Evolutionary conservation across 176 grass and related monocot genomes (phyloP).

Genomic region (Chloris gayana): DNA sequence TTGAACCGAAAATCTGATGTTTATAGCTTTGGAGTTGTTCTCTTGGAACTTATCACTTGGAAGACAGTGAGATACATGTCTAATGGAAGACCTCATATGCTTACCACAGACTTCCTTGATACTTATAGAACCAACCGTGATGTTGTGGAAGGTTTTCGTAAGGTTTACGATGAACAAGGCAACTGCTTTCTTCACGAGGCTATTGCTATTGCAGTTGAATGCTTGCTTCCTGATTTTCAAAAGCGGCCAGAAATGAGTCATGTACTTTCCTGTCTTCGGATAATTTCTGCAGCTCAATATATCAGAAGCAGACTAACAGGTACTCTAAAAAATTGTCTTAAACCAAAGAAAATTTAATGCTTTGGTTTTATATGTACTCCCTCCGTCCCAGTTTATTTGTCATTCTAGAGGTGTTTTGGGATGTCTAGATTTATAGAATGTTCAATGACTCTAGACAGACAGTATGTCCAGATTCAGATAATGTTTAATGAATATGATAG

Average conservation of each 20-base stretch:
- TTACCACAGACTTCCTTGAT: background rate
- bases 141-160: background rate
- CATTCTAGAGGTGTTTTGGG: no score
- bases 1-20: background rate
- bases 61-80: constrained; percentile 3
- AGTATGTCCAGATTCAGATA: no score
- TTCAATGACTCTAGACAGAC: no score
- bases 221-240: background rate
- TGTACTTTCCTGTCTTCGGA: background rate
- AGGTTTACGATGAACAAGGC: background rate
- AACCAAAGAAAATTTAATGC: background rate
- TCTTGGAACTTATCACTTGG: constrained; percentile 22
- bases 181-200: background rate
- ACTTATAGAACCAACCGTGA: background rate
- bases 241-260: background rate
- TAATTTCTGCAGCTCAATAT: background rate
- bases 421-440: no score
- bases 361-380: no score
- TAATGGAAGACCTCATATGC: background rate
- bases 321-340: background rate
- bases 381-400: no score
- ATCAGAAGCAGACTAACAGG: background rate
- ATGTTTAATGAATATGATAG: no score
- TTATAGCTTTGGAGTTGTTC: constrained; percentile 23
- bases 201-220: constrained; percentile 17